Conservation (phyloP, 148 eudicot species). For the Fagopyrum tataricum region DNA sequence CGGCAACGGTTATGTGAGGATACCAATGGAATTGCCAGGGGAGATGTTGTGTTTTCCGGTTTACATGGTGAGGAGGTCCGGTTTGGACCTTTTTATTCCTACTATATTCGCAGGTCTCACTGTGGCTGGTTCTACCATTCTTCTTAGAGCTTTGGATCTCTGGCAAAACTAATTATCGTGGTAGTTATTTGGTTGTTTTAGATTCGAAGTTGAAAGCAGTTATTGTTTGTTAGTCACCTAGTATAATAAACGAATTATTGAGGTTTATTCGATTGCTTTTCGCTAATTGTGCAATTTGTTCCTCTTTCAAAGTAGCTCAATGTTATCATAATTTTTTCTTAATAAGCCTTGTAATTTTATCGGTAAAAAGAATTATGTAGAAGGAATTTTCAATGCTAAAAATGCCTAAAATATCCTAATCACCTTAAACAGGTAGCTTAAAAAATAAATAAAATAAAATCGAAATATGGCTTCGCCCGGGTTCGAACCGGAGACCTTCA, state of each 20-base stretch:
- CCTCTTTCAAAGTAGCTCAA: too few relatives aligned
- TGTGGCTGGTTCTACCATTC: slow-evolving; percentile 24
- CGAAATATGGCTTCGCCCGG: slow-evolving; percentile 70
- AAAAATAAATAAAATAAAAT: too few relatives aligned
- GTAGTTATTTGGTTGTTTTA: neutral
- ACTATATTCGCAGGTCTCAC: slow-evolving; percentile 23
- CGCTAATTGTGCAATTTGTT: too few relatives aligned
- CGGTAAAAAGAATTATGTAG: too few relatives aligned
- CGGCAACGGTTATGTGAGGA: slow-evolving; percentile 16
- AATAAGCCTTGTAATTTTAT: neutral
- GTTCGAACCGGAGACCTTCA: slow-evolving; percentile 96
- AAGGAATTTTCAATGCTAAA: too few relatives aligned
- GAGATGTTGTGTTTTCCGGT: slow-evolving; percentile 33
- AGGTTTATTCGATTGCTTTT: too few relatives aligned
- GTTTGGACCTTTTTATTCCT: slow-evolving; percentile 26
- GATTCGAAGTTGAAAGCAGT: neutral
- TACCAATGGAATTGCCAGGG: slow-evolving; percentile 34
- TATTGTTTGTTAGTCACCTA: neutral
- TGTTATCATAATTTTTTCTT: neutral
- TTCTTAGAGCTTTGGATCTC: slow-evolving; percentile 19
- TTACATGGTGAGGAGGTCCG: slow-evolving; percentile 23
- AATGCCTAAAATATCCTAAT: too few relatives aligned
- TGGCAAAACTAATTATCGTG: neutral
- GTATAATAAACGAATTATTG: too few relatives aligned
- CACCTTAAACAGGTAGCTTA: too few relatives aligned